These are phyloP conservation scores for Phytophthora rubi DNA, from an alignment of 352 stramenopile species.

Conservation along the genomic window DNA sequence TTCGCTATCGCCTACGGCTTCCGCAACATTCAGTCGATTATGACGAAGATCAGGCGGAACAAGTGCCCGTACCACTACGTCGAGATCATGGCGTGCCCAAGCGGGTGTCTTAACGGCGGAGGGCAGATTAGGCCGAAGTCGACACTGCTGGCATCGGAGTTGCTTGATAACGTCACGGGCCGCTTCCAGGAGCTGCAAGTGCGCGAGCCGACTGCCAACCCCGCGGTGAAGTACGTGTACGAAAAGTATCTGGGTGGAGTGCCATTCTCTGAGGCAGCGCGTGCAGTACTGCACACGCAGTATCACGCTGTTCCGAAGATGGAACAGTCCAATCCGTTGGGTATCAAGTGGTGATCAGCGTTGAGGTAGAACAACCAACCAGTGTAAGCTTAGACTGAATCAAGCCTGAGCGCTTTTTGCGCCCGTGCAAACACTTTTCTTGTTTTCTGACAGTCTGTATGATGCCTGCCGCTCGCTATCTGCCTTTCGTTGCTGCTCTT, in stretches of 20 bases:
- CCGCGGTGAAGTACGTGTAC: slow-evolving; percentile 81
- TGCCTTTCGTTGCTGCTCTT: slow-evolving; percentile 19
- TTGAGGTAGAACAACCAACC: slow-evolving; percentile 7
- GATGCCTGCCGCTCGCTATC: slow-evolving; percentile 16
- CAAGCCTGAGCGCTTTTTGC: slow-evolving; percentile 12
- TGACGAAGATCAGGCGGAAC: slow-evolving; percentile 92
- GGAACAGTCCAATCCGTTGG: slow-evolving; percentile 83
- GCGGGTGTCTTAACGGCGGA: slow-evolving; percentile 97
- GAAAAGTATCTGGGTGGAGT: slow-evolving; percentile 77
- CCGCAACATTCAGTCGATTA: slow-evolving; percentile 96
- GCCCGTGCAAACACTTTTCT: slow-evolving; percentile 10
- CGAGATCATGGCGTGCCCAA: slow-evolving; percentile 99
- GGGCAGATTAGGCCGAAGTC: slow-evolving; percentile 91
- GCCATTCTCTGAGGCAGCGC: slow-evolving; percentile 78
- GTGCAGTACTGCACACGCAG: slow-evolving; percentile 70
- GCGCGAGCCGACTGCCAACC: slow-evolving; percentile 68
- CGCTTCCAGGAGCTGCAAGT: slow-evolving; percentile 75
- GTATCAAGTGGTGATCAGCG: slow-evolving; percentile 85
- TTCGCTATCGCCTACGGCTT: slow-evolving; percentile 97
- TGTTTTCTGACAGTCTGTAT: slow-evolving; percentile 27
- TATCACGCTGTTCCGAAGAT: slow-evolving; percentile 89
- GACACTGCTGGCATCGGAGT: slow-evolving; percentile 55
- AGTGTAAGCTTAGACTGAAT: slow-evolving; percentile 28
- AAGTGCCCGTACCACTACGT: slow-evolving; percentile 96
- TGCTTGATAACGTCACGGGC: slow-evolving; percentile 70